Evolutionary conservation across 75 land plant species (phyloP), one percentile per base, ranked within the genome.

Genomic region (Selaginella tamariscina): DNA sequence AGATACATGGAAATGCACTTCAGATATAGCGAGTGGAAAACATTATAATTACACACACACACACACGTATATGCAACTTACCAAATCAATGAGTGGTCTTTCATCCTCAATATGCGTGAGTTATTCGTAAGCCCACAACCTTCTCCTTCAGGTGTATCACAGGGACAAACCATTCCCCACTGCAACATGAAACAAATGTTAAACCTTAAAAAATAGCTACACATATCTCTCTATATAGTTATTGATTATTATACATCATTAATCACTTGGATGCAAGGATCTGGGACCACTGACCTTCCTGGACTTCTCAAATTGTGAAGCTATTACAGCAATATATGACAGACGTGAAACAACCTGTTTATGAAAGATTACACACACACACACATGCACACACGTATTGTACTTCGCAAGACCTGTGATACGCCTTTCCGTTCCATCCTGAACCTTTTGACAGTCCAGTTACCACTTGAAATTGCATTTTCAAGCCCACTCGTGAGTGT

Each of bases 121-220:
- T 95, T 95, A 68, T 95, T 95, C 5, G 86, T 87, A 71, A 95
- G 76, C 54, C 99, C 99, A 78, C 99, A 95, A 39, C 84, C 85
- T 78, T 95, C 99, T 39, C 99, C 99, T 78, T 95, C 99, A 29
- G 99, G 99, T 28, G 99, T 95, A 67, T 95, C 99, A 81, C 96
- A 90, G 2, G 99, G 99, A 66, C 99, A 95, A 64, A 95, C 79
- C 99, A 95, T 95, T 26, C 99, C 99, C 99, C 99, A 95, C 99
- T 94, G 70, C 56, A 68, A 27, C 65, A 54, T 24, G 57, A 63
- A 62, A 62, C 74, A 15, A 32, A 54, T 11, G 57, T 0, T 1
- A 30, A 2, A 65, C 55, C 23, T 23, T 39, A 23, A 56, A n/a
- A n/a, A n/a, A n/a, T n/a, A n/a, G n/a, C n/a, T n/a, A n/a, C n/a